Base-by-base conservation (phyloP, 306 rosid species). In the Fragaria nilgerrensis region DNA sequence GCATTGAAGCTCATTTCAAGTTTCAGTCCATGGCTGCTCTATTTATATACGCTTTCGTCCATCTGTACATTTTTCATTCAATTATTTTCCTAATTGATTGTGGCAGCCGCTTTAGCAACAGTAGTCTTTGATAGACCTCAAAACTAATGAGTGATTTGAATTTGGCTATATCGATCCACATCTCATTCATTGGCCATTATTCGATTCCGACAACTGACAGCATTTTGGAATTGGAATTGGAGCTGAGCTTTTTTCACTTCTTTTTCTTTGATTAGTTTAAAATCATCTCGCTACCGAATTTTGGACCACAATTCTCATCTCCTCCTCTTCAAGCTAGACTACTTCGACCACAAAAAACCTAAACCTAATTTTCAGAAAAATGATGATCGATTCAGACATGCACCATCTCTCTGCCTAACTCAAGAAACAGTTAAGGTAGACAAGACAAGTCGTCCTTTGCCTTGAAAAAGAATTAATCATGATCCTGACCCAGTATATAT, bases 41-140 rank as follows among this genome's bases (percentile, higher is more conserved):
- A 25, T 59, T 59, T 59, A 59, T 59, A 61, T 13, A 13, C 0
- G 29, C 14, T n/a, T 9, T 55, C 22, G 1, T 5, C 58, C 8
- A 53, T 53, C 12, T 20, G 61, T 53, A 53, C 61, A n/a, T 20
- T 61, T 61, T 13, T 4, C 66, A 0, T 22, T 0, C 5, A 12
- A 4, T 25, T 29, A 29, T 72, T 36, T 1, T 16, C 36, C 12
- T 11, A 72, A 72, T 34, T 70, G 16, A 41, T 20, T 16, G 37
- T 20, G 14, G 47, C 37, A 32, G 75, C 75, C 75, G 32, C 63
- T 50, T 29, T 72, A 27, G 74, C 16, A 70, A 48, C 43, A 70
- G 59, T 47, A 25, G 36, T 59, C 14, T 15, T 25, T 19, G 20
- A 56, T 61, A 20, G 66, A 27, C 37, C 3, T 11, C 66, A 59